A percentile compares a stretch with the other conserved stretches of the same genome.
Evolutionary conservation across 2,329 filamentous ascomycete genomes (phyloP).

Genomic region (Aspergillus novofumigatus): DNA sequence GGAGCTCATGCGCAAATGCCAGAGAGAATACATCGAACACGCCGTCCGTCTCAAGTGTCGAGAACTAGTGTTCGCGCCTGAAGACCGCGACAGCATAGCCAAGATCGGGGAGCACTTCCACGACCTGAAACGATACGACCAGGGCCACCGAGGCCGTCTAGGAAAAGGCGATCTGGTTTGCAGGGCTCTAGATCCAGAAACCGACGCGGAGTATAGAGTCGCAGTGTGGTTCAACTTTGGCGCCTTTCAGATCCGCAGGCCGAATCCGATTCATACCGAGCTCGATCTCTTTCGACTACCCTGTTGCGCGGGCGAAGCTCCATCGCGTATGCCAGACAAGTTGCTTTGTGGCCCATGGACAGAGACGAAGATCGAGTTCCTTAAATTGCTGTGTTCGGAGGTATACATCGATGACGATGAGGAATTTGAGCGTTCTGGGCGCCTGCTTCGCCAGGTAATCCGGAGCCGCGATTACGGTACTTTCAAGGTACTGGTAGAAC

Average conservation of each 20-base stretch:
- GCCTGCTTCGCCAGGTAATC: slow-evolving; percentile 32
- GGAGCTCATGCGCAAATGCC: slow-evolving; percentile 36
- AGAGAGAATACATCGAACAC: slow-evolving; percentile 35
- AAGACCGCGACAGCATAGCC: slow-evolving; percentile 21
- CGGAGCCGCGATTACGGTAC: slow-evolving; percentile 30
- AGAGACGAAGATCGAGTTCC: slow-evolving; percentile 34
- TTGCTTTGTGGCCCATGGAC: slow-evolving; percentile 39
- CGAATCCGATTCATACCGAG: slow-evolving; percentile 24
- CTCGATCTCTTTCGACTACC: slow-evolving; percentile 35
- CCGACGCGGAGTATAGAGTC: slow-evolving; percentile 22
- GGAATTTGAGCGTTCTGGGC: slow-evolving; percentile 24
- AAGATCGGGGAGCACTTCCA: slow-evolving; percentile 23
- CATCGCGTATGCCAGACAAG: slow-evolving; percentile 36
- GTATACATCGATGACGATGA: slow-evolving; percentile 38
- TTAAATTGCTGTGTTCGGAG: slow-evolving; percentile 33
- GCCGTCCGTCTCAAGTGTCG: slow-evolving; percentile 27
- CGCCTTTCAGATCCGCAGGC: slow-evolving; percentile 30
- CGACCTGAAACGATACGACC: slow-evolving; percentile 18
- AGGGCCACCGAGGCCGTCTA: slow-evolving; percentile 18
- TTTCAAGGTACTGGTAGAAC: slow-evolving; percentile 27
- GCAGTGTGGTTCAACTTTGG: slow-evolving; percentile 38
- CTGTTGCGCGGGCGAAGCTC: slow-evolving; percentile 19
- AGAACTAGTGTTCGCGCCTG: slow-evolving; percentile 22
- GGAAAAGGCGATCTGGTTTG: slow-evolving; percentile 32
- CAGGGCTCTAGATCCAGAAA: slow-evolving; percentile 12